phyloP scores from a whole-genome alignment of 176 grass and related monocot species.

The Carex pumila region DNA sequence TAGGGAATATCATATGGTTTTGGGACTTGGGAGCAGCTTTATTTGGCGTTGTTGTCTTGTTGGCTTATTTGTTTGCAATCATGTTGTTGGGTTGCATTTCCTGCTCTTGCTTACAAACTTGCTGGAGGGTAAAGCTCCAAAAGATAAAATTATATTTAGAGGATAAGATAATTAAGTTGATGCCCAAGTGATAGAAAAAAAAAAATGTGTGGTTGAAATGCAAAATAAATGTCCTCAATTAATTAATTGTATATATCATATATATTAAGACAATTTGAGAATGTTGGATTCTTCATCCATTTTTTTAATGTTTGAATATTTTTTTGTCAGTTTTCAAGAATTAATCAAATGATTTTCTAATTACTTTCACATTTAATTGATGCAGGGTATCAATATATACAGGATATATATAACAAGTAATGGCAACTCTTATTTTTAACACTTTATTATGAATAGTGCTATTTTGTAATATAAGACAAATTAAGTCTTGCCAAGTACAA shows the following conservation, averaged over 20 bases:
- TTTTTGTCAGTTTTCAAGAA: background rate
- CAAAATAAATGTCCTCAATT: background rate
- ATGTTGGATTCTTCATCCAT: background rate
- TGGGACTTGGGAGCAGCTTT: background rate
- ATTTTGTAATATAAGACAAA: too few species aligned
- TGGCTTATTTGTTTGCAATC: slow-evolving; percentile 9
- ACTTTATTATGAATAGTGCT: background rate
- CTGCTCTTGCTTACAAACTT: background rate
- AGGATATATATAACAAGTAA: background rate
- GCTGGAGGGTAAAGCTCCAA: background rate
- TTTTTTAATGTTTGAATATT: background rate
- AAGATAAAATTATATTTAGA: background rate
- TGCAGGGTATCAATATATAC: background rate
- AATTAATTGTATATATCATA: background rate
- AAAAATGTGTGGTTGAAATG: background rate
- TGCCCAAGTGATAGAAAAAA: background rate
- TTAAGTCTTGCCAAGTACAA: too few species aligned
- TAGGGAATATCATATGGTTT: background rate
- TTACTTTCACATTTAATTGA: background rate
- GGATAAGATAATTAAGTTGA: background rate
- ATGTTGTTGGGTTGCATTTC: background rate
- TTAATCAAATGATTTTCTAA: background rate
- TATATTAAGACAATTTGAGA: background rate
- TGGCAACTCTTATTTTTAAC: background rate
- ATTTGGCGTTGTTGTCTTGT: background rate